These are phyloP conservation scores for Sphaerobolus stellatus DNA, from an alignment of 1,284 basidiomycete genomes.

Conservation along the genomic window DNA sequence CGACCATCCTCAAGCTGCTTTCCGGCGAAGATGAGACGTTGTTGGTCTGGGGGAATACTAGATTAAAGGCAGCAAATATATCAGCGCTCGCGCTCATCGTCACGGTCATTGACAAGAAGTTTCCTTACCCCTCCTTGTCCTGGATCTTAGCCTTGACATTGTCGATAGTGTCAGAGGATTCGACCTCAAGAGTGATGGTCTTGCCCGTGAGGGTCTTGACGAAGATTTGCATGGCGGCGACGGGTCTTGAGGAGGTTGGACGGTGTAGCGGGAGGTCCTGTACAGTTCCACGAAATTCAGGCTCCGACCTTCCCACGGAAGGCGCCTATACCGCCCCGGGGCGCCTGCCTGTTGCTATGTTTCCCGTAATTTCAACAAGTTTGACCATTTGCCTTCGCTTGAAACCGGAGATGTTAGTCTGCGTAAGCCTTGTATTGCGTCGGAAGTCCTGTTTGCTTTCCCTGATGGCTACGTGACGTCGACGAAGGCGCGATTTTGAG, in stretches of 20 bases:
- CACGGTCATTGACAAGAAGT: neutral
- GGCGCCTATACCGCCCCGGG: no score
- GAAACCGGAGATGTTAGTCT: no score
- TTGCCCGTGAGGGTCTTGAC: conserved; percentile 97
- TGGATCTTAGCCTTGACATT: conserved; percentile 91
- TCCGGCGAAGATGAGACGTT: conserved; percentile 91
- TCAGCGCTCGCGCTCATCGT: neutral
- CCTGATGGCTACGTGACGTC: no score
- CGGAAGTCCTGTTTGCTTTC: no score
- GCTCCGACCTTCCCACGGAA: neutral
- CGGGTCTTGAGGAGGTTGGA: no score
- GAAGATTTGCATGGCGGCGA: conserved; percentile 88
- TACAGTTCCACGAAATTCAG: conserved; percentile 36
- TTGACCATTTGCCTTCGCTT: no score
- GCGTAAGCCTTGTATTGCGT: no score
- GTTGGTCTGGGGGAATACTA: conserved; percentile 90
- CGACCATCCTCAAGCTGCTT: conserved; percentile 98
- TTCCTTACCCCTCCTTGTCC: conserved; percentile 82
- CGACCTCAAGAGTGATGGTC: conserved; percentile 98
- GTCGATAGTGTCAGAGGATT: conserved; percentile 94
- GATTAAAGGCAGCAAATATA: neutral
- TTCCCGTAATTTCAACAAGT: no score
- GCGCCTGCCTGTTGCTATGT: no score
- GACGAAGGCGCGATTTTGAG: no score
- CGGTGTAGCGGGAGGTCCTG: conserved; percentile 39